A percentile compares a stretch with the other conserved stretches of the same genome.
Evolutionary conservation across 768 basidiomycete genomes (phyloP).

Genomic region (Tricholomella constricta): DNA sequence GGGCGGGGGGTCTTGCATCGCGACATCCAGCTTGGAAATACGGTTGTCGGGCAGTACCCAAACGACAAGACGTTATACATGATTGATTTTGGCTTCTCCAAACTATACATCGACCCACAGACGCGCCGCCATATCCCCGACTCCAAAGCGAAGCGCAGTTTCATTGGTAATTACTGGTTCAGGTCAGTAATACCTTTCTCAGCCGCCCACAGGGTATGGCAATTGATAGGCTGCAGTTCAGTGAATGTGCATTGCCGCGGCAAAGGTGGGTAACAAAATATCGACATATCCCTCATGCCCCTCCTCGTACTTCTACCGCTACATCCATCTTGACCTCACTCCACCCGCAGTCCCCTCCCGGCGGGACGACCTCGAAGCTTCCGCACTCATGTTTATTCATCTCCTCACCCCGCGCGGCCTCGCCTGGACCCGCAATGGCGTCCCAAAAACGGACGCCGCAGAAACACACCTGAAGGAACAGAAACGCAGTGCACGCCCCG

Average conservation of each 20-base stretch:
- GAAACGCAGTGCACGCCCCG: conserved; percentile 61
- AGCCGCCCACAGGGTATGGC: not conserved
- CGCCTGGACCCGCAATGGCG: conserved; percentile 78
- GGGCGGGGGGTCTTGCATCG: conserved; percentile 71
- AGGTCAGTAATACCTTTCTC: conserved; percentile 38
- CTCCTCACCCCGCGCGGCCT: conserved; percentile 76
- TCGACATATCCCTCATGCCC: conserved; percentile 1
- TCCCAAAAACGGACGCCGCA: conserved; percentile 67
- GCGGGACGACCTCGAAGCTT: conserved; percentile 77
- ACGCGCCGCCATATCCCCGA: conserved; percentile 74
- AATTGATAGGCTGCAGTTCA: conserved; percentile 39
- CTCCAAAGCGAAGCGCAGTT: conserved; percentile 66
- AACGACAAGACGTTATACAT: conserved; percentile 67
- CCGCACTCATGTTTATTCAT: conserved; percentile 79
- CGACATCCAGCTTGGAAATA: conserved; percentile 81
- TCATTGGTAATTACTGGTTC: conserved; percentile 87
- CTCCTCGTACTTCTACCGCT: not conserved
- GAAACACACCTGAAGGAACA: conserved; percentile 66
- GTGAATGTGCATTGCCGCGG: conserved; percentile 78
- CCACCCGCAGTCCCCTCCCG: conserved; percentile 69
- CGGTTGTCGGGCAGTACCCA: conserved; percentile 61
- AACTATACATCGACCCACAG: conserved; percentile 67
- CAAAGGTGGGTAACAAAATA: conserved; percentile 58
- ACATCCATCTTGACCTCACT: not conserved
- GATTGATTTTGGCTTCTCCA: conserved; percentile 88